phyloP scores from a whole-genome alignment of 768 basidiomycete species.

The Russula olivacea region DNA sequence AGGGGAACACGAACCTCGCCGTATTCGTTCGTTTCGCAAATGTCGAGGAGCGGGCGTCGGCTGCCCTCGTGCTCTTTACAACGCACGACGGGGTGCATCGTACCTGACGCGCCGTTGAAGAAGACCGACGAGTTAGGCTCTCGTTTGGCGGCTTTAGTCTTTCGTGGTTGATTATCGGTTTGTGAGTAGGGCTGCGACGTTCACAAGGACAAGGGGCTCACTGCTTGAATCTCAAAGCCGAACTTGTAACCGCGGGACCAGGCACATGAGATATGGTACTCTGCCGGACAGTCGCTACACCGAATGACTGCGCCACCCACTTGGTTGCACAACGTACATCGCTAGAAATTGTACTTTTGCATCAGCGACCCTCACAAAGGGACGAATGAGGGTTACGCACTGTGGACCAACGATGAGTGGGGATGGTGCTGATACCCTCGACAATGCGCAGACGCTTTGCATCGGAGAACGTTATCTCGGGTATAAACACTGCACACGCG shows the following conservation, averaged over 20 bases:
- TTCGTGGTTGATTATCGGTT: neutral
- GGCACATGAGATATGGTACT: constrained; percentile 87
- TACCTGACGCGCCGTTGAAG: constrained; percentile 54
- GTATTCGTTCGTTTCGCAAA: constrained; percentile 80
- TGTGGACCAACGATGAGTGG: constrained; percentile 63
- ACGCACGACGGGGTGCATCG: constrained; percentile 23
- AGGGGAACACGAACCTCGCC: constrained; percentile 56
- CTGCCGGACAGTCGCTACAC: constrained; percentile 74
- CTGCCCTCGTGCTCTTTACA: constrained; percentile 25
- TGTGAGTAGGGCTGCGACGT: neutral
- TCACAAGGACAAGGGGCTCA: constrained; percentile 35
- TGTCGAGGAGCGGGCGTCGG: constrained; percentile 66
- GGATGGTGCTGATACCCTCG: constrained; percentile 77
- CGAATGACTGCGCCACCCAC: constrained; percentile 72
- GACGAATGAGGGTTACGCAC: constrained; percentile 41
- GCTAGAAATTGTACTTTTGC: constrained; percentile 37
- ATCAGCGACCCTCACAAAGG: constrained; percentile 19
- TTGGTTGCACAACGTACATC: constrained; percentile 68
- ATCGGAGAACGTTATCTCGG: constrained; percentile 80
- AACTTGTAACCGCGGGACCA: constrained; percentile 81
- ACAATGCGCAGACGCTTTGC: constrained; percentile 66
- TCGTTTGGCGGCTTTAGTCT: constrained; percentile 76
- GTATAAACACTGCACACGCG: constrained; percentile 81
- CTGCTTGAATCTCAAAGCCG: constrained; percentile 88
- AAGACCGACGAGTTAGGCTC: constrained; percentile 59